Evolutionary conservation across 805 yeast genomes (phyloP), one percentile per base, ranked within the genome.

Genomic region (Pichia kluyveri): DNA sequence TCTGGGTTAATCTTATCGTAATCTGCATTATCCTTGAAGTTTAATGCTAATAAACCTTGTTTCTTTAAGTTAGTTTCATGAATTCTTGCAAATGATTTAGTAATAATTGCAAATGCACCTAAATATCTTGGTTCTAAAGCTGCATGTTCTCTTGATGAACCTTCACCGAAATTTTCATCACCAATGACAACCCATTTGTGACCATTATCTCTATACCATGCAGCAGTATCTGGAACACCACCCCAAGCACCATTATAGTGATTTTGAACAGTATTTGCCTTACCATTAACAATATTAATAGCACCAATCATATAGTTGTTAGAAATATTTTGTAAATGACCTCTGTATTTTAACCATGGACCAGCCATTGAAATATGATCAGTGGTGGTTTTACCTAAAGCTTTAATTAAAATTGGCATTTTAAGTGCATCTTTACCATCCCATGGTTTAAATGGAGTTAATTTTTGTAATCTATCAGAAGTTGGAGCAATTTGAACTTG

Each of bases 261-360:
- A 80, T 91, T 88, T 77, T 79, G 86, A 59, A 93, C 81, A 63
- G 74, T 73, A 86, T 91, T 91, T 58, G 95, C 96, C 79, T 91
- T 87, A 59, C 83, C 86, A 73, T 91, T 91, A 76, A 85, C 97
- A 67, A 90, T 90, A 75, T 91, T 91, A 69, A 82, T 90, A 59
- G 98, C 98, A 78, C 99, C 99, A 78, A 91, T 91, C 96, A 91
- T 90, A 77, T 93, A 91, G 80, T 93, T 91, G 82, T 91, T 89
- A 59, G 97, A 89, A 68, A 91, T 93, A 83, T 91, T 91, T 77
- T 89, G 91, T 76, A 91, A 80, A 77, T 91, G 99, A 74, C 99
- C 99, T 80, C 97, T 87, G 91, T 91, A 91, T 78, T 91, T 91
- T 80, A 91, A 86, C 99, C 99, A 91, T 68, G 98, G 97, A 75